These are phyloP conservation scores for Colletotrichum trifolii DNA, from an alignment of 2,329 filamentous ascomycete species.

Conservation along the genomic window DNA sequence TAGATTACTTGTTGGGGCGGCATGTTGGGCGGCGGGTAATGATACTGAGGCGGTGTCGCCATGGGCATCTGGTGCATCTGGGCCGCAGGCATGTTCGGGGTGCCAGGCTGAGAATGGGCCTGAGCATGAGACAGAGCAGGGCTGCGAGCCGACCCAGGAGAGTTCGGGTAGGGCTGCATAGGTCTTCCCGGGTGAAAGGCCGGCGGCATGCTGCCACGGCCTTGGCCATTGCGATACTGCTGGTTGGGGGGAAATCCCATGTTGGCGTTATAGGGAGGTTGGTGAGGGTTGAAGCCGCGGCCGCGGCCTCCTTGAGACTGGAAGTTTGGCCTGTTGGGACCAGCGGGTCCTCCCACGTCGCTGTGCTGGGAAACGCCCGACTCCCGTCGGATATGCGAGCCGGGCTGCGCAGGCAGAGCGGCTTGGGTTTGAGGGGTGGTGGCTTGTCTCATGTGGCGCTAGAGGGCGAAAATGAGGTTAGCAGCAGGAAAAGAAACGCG, in stretches of 20 bases:
- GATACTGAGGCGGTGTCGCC: constrained; percentile 71
- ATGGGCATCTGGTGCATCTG: constrained; percentile 72
- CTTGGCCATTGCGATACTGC: constrained; percentile 58
- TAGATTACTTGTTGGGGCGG: constrained; percentile 70
- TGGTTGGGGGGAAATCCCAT: constrained; percentile 56
- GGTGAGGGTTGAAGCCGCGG: constrained; percentile 61
- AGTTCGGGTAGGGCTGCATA: constrained; percentile 66
- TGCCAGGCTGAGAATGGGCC: constrained; percentile 73
- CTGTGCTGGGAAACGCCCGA: constrained; percentile 62
- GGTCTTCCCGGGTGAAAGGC: constrained; percentile 52
- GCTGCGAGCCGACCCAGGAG: constrained; percentile 74
- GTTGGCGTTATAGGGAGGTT: constrained; percentile 53
- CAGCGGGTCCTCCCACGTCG: constrained; percentile 73
- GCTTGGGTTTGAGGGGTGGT: constrained; percentile 69
- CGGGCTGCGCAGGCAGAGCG: constrained; percentile 72
- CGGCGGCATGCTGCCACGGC: constrained; percentile 60
- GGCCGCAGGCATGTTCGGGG: constrained; percentile 74
- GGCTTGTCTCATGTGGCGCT: constrained; percentile 77
- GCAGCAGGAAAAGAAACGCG: constrained; percentile 5
- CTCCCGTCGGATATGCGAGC: constrained; percentile 82
- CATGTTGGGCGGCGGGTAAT: constrained; percentile 64
- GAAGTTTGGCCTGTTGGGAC: constrained; percentile 68
- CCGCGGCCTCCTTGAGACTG: constrained; percentile 61
- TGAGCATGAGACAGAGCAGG: constrained; percentile 74
- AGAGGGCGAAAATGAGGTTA: constrained; percentile 6